A percentile compares a stretch with the other conserved stretches of the same genome.
Conservation (phyloP, 768 basidiomycete species). For the Lactarius hengduanensis region DNA sequence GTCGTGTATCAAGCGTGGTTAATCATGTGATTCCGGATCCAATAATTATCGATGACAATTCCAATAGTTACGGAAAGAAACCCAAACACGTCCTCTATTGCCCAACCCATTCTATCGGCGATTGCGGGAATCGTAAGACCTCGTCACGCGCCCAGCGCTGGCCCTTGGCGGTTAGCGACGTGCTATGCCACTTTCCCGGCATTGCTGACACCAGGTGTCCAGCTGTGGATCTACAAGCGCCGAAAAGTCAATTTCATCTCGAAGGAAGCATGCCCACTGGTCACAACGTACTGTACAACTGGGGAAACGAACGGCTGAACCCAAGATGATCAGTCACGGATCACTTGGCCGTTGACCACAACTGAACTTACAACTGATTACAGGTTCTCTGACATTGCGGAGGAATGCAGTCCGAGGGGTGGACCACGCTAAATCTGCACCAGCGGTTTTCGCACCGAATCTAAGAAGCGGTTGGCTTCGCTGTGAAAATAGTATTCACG, state of each 20-base stretch:
- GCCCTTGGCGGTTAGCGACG: conserved; percentile 17
- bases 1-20: conserved; percentile 22
- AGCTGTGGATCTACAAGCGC: conserved; percentile 38
- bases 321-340: conserved; percentile 20
- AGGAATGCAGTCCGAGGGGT: conserved; percentile 20
- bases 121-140: conserved; percentile 15
- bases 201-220: conserved; percentile 38
- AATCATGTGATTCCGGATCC: conserved; percentile 9
- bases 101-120: conserved; percentile 23
- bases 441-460: conserved; percentile 25
- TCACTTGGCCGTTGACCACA: conserved; percentile 25
- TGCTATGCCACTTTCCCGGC: conserved; percentile 27
- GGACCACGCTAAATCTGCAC: conserved; percentile 23
- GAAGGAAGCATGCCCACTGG: conserved; percentile 19
- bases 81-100: conserved; percentile 14
- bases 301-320: conserved; percentile 64
- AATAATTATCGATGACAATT: conserved; percentile 24
- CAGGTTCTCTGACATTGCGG: conserved; percentile 31
- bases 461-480: conserved; percentile 16
- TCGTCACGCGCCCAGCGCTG: not conserved
- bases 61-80: not conserved
- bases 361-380: conserved; percentile 25
- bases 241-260: conserved; percentile 23
- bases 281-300: conserved; percentile 58
- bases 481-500: not conserved